A percentile compares a stretch with the other conserved stretches of the same genome.
phyloP scores from a whole-genome alignment of 768 basidiomycete species.

The Cubamyces lactineus region DNA sequence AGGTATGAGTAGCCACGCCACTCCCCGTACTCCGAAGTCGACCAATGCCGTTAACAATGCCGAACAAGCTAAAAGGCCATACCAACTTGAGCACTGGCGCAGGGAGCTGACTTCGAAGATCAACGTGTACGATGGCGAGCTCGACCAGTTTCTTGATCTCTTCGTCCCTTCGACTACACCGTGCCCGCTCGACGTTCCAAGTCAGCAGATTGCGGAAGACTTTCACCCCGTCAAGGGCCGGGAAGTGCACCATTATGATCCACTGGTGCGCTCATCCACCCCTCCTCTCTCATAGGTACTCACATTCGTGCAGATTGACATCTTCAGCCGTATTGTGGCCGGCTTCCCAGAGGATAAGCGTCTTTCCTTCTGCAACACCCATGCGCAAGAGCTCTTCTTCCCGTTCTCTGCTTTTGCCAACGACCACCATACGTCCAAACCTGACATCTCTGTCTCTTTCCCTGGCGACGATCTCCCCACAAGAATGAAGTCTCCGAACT shows the following conservation, averaged over 20 bases:
- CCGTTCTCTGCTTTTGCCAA: conserved; percentile 13
- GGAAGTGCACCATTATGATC: background rate
- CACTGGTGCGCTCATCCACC: background rate
- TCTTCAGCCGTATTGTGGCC: background rate
- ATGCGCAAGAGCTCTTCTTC: conserved; percentile 13
- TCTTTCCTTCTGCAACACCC: conserved; percentile 14
- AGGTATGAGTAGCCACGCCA: background rate
- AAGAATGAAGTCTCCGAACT: background rate
- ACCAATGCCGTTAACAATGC: background rate
- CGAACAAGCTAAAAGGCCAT: background rate
- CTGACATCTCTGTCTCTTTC: conserved; percentile 4
- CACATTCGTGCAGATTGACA: background rate
- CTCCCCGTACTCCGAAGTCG: background rate
- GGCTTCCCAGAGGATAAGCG: background rate
- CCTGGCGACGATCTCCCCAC: background rate
- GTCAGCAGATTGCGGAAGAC: background rate
- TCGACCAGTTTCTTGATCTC: background rate
- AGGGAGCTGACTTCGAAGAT: background rate
- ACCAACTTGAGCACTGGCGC: background rate
- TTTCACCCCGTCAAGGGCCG: background rate
- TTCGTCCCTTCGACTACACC: background rate
- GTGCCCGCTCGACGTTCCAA: background rate
- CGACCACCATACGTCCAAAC: conserved; percentile 1
- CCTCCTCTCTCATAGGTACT: background rate
- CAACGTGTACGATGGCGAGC: background rate